phyloP scores from a whole-genome alignment of 2,329 filamentous ascomycete species.

The Metarhizium album region DNA sequence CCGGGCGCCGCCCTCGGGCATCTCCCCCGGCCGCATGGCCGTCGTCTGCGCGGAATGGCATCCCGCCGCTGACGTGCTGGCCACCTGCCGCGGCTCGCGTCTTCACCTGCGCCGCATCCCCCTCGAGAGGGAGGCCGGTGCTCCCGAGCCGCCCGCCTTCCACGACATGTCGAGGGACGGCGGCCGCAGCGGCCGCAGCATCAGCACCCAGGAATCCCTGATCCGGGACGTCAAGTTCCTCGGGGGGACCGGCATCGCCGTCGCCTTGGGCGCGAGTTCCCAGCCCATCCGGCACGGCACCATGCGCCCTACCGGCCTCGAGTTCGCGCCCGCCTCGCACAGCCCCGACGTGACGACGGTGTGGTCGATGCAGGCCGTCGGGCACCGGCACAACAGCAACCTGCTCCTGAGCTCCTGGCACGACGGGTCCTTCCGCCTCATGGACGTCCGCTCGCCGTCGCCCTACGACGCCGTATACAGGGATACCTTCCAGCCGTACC shows the following conservation, averaged over 20 bases:
- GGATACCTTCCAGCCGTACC: constrained; percentile 39
- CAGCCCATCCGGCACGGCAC: constrained; percentile 35
- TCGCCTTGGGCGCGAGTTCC: constrained; percentile 31
- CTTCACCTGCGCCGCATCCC: constrained; percentile 20
- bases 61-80: constrained; percentile 17
- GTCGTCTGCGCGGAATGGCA: constrained; percentile 25
- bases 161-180: constrained; percentile 16
- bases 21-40: constrained; percentile 15
- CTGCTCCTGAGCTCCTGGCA: constrained; percentile 42
- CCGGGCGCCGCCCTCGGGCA: background rate
- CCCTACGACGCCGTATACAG: constrained; percentile 37
- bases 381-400: constrained; percentile 23
- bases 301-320: constrained; percentile 34
- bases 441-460: constrained; percentile 39
- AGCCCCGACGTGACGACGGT: constrained; percentile 27
- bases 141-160: constrained; percentile 13
- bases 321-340: constrained; percentile 24
- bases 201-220: constrained; percentile 16
- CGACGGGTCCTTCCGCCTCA: constrained; percentile 40
- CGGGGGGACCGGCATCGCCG: constrained; percentile 31
- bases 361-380: constrained; percentile 35
- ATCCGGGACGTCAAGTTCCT: constrained; percentile 33
- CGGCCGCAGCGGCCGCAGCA: constrained; percentile 9
- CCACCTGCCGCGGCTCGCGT: constrained; percentile 19
- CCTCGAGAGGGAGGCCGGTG: constrained; percentile 2